Evolutionary conservation across 2,329 filamentous ascomycete genomes (phyloP).

Genomic region (Fusarium dimerum): DNA sequence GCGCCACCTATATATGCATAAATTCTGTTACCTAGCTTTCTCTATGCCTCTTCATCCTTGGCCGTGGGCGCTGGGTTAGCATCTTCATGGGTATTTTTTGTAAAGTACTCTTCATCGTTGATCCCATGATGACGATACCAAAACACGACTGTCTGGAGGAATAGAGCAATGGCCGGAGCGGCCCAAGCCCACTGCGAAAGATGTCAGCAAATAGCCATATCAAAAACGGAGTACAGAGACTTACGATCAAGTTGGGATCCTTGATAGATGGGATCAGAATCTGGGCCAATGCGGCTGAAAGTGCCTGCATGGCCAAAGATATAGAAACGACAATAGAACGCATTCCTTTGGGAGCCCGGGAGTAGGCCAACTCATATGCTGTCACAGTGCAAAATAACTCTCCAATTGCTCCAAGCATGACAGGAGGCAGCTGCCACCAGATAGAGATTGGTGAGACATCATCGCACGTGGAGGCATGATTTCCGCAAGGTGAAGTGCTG

Average conservation of each 20-base stretch:
- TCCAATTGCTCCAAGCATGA: conserved; percentile 30
- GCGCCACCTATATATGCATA: too few relatives aligned
- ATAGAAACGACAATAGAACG: conserved; percentile 51
- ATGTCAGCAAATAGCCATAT: conserved; percentile 41
- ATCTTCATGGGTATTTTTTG: too few relatives aligned
- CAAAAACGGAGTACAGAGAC: too few relatives aligned
- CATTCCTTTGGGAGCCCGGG: conserved; percentile 53
- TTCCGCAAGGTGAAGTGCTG: conserved; percentile 49
- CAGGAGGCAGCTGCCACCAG: conserved; percentile 25
- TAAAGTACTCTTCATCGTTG: conserved; percentile 19
- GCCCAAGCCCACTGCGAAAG: conserved; percentile 27
- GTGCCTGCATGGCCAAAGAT: conserved; percentile 50
- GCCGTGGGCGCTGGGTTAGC: too few relatives aligned
- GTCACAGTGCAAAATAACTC: conserved; percentile 32
- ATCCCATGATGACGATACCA: conserved; percentile 26
- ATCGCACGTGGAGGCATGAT: conserved; percentile 26
- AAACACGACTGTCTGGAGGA: conserved; percentile 25
- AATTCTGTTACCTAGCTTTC: too few relatives aligned
- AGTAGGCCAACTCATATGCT: conserved; percentile 44
- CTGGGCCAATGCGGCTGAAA: conserved; percentile 46
- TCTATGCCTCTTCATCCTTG: too few relatives aligned
- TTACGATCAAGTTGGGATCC: conserved; percentile 51
- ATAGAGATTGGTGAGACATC: conserved; percentile 19
- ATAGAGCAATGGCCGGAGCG: conserved; percentile 26
- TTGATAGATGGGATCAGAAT: conserved; percentile 41